Base-by-base conservation (phyloP, 305 asterid genomes). In the Plantago lanceolata region DNA sequence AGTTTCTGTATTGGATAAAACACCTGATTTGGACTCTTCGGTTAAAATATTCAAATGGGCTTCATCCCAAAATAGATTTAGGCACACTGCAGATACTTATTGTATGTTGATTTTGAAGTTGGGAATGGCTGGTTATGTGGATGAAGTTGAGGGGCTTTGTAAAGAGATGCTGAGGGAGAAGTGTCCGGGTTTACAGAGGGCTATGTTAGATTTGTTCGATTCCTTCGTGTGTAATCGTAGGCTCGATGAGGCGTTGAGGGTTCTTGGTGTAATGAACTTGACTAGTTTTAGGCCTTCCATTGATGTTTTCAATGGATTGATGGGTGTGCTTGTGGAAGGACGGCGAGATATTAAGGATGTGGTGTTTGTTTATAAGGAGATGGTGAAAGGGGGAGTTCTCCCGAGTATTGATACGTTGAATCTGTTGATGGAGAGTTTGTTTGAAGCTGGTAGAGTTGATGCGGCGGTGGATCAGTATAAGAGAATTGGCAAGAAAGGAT, bases 281-380 rank as follows among this genome's bases (percentile, higher is more conserved):
- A 72, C 75, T 78, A 63, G 79, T 69, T 73, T 73, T 65, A 86
- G 72, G 78, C 90, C 84, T 21, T 55, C 84, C 16, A 12, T 83
- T 55, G 67, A 48, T 31, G 60, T 77, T 13, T 80, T 82, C 69
- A 91, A 84, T 82, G 58, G 44, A 13, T 50, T 91, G 59, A 73
- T 89, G 80, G 65, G 81, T 57, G 90, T 82, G 56, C 80, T 91
- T 50, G 76, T 86, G 17, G 81, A 70, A 70, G 89, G 47, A 18
- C 83, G 77, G 69, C 78, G 73, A 7, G 95, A 73, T 68, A 78
- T 91, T 66, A 78, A 81, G 84, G 92, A 88, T 65, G 90, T 89
- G 15, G 68, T 91, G 66, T 85, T 89, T 75, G 96, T 88, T 57
- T 91, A 89, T 40, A 91, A 89, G 57, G 98, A 89, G 76, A 77